Evolutionary conservation across 2,329 filamentous ascomycete genomes (phyloP).

Genomic region (Lachnellula suecica): DNA sequence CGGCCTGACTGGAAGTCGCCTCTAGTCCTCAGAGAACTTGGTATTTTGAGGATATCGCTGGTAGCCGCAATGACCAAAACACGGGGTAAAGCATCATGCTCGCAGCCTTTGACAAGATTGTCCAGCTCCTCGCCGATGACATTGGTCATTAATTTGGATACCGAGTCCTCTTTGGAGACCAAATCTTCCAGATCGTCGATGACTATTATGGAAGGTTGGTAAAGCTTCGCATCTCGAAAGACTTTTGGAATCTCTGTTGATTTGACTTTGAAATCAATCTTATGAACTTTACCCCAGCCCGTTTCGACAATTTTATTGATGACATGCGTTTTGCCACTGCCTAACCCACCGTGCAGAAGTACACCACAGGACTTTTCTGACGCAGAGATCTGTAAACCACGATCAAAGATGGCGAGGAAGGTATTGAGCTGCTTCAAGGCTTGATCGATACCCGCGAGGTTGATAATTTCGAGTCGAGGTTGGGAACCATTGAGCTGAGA

Average conservation of each 20-base stretch:
- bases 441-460: slow-evolving; percentile 66
- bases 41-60: slow-evolving; percentile 70
- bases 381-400: slow-evolving; percentile 28
- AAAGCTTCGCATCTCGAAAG: slow-evolving; percentile 67
- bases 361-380: slow-evolving; percentile 36
- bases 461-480: slow-evolving; percentile 39
- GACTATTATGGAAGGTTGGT: slow-evolving; percentile 74
- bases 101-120: slow-evolving; percentile 43
- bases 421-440: slow-evolving; percentile 67
- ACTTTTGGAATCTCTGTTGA: slow-evolving; percentile 59
- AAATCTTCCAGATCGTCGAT: slow-evolving; percentile 77
- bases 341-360: slow-evolving; percentile 72
- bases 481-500: slow-evolving; percentile 2
- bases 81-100: slow-evolving; percentile 38
- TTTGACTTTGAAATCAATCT: slow-evolving; percentile 56
- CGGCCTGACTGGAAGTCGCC: slow-evolving; percentile 61
- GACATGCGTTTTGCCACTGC: slow-evolving; percentile 81
- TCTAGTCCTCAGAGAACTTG: slow-evolving; percentile 66
- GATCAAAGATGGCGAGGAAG: slow-evolving; percentile 58
- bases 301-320: slow-evolving; percentile 65
- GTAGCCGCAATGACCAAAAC: slow-evolving; percentile 77
- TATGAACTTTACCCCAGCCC: slow-evolving; percentile 69
- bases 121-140: slow-evolving; percentile 56
- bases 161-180: slow-evolving; percentile 57
- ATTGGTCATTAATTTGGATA: slow-evolving; percentile 49